Evolutionary conservation across 2,329 filamentous ascomycete genomes (phyloP), one percentile per base, ranked within the genome.

Genomic region (Aspergillus clavatus): DNA sequence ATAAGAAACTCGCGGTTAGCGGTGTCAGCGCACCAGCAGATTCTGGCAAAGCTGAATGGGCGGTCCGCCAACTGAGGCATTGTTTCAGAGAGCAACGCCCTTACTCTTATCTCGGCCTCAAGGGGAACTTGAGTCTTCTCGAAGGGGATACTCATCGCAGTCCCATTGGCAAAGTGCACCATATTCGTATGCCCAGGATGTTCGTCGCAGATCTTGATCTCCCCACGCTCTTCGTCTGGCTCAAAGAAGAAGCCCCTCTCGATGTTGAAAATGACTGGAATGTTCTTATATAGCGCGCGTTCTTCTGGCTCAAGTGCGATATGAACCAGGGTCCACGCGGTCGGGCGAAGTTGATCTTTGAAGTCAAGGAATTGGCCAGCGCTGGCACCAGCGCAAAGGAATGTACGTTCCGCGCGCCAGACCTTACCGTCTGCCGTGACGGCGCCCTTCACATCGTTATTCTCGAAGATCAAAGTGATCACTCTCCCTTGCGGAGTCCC

Each of bases 21-120:
- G 0, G 77, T 80, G 52, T 80, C 78, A 0, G 76, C 73, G 48
- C 76, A 78, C 78, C 78, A 80, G 57, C 77, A 80, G 37, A 81
- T 72, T 4, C 74, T 63, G 3, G 74, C 73, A 47, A 76, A 77
- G 40, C 65, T 72, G 41, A 81, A 75, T 0, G 69, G 67, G 1
- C 77, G 69, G 2, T 71, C 57, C 1, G 71, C 69, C 4, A 80
- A 68, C 29, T 79, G 74, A 1, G 77, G 76, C 66, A 80, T 73
- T 1, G 72, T 75, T 40, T 78, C 74, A 5, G 58, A 56, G 12
- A 81, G 59, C 37, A 79, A 76, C 7, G 67, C 61, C 3, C 75
- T 67, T 16, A 76, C 67, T 7, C 72, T 69, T 7, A 58, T 45
- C 52, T 76, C 76, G 0, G 75, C 71, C 38, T 73, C 69, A 0